phyloP scores from a whole-genome alignment of 2,329 filamentous ascomycete genomes.

The Clarireedia monteithiana region DNA sequence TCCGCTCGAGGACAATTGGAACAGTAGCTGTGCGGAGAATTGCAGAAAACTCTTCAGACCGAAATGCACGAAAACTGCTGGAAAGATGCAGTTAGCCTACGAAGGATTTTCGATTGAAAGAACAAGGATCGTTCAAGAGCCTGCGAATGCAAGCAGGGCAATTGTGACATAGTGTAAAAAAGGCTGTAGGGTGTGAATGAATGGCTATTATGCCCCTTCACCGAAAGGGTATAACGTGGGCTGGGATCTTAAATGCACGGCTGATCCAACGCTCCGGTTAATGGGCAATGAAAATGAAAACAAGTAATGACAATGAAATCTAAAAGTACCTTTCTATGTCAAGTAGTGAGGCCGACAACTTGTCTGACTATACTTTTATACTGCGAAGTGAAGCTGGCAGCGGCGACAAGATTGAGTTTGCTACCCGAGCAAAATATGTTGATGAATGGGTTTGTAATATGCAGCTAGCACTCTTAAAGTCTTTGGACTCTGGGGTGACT shows the following conservation, averaged over 20 bases:
- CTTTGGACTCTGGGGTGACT: not conserved
- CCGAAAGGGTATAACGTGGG: constrained; percentile 12
- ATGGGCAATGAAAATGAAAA: constrained; percentile 1
- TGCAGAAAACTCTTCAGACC: constrained; percentile 8
- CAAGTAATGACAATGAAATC: constrained; percentile 3
- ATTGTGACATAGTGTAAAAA: constrained; percentile 5
- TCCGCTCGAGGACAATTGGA: constrained; percentile 7
- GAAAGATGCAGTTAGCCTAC: constrained; percentile 10
- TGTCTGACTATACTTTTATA: not conserved
- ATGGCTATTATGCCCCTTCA: constrained; percentile 2
- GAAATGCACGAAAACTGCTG: constrained; percentile 10
- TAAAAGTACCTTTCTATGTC: not conserved
- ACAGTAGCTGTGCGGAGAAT: constrained; percentile 8
- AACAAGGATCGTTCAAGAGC: constrained; percentile 2
- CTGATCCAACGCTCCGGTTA: constrained; percentile 14
- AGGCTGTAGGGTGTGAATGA: not conserved
- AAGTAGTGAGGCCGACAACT: not conserved
- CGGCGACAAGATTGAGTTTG: not conserved
- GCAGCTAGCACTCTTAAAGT: not conserved
- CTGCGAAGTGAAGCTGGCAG: not conserved
- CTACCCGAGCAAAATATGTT: not conserved
- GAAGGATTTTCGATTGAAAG: constrained; percentile 5
- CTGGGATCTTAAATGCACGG: constrained; percentile 10
- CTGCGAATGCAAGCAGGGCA: constrained; percentile 3
- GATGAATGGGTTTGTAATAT: not conserved